These are phyloP conservation scores for Diaporthe amygdali DNA, from an alignment of 2,329 filamentous ascomycete species.

Conservation along the genomic window DNA sequence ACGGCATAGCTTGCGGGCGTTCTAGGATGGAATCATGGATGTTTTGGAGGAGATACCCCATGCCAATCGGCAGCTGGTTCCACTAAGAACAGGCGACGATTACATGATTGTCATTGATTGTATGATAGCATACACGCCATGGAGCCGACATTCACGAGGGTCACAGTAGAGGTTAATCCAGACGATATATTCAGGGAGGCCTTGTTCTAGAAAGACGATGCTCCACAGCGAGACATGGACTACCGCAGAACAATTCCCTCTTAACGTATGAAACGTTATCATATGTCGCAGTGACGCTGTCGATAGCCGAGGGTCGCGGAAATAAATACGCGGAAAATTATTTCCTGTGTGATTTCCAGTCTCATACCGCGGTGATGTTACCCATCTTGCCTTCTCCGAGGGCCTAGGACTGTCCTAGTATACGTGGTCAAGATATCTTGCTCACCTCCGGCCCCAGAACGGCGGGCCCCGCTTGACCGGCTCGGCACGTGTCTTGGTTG, in stretches of 20 bases:
- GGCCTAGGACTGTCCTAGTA: background rate
- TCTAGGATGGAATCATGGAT: background rate
- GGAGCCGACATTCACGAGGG: background rate
- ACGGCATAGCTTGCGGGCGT: background rate
- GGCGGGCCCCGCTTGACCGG: background rate
- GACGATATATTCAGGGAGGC: background rate
- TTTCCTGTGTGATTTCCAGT: background rate
- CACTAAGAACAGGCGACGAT: too few species aligned
- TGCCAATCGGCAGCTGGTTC: background rate
- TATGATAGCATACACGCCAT: background rate
- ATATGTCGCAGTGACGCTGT: background rate
- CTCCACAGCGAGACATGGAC: background rate
- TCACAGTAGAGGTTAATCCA: background rate
- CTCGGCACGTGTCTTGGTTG: background rate
- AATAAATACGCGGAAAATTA: background rate
- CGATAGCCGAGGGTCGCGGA: background rate
- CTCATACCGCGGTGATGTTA: background rate
- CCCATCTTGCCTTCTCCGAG: background rate
- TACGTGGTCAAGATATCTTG: background rate
- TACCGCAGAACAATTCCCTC: background rate
- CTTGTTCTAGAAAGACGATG: background rate
- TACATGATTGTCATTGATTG: background rate
- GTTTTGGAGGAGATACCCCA: slow-evolving; percentile 6
- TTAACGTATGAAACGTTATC: background rate
- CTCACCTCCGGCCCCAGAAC: background rate